Evolutionary conservation across 2,329 filamentous ascomycete species (phyloP), one percentile per base, ranked within the genome.

Genomic region (Aspergillus oerlinghausenensis): DNA sequence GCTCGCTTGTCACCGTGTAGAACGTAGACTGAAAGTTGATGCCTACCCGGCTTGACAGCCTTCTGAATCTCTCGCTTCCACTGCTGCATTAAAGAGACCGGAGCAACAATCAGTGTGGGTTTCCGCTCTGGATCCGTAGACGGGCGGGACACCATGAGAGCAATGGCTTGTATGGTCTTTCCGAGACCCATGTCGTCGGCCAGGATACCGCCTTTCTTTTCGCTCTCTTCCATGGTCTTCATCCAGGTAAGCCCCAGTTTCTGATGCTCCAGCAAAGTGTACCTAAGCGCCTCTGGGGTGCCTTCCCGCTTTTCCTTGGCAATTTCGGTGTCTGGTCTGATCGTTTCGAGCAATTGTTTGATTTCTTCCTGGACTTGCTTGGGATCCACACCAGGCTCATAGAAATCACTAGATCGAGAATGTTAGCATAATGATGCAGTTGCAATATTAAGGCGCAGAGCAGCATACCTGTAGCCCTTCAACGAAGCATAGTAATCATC

Each of bases 161-260:
- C 84, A 23, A 97, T 79, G 4, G 89, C 87, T 59, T 93, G 90
- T 25, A 96, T 87, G 0, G 90, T 93, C 73, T 94, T 93, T 7
- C 90, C 90, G 10, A 93, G 77, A 7, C 90, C 90, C 90, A 93
- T 94, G 60, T 91, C 88, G 65, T 91, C 88, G 1, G 87, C 88
- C 25, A 92, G 77, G 55, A 93, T 90, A 23, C 89, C 88, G 19
- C 89, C 89, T 65, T 88, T 91, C 53, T 86, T 85, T 2, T 77
- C 80, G 8, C 89, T 85, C 55, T 84, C 80, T 71, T 93, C 90
- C 79, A 87, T 89, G 6, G 83, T 82, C 65, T 85, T 85, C 75
- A 94, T 83, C 90, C 90, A 94, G 1, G 84, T 81, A 40, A 93
- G 71, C 3, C 88, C 90, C 19, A 93, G 77, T 64, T 89, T 87